These are phyloP conservation scores for Myxozyma mucilagina DNA, from an alignment of 805 yeast species.

Conservation along the genomic window DNA sequence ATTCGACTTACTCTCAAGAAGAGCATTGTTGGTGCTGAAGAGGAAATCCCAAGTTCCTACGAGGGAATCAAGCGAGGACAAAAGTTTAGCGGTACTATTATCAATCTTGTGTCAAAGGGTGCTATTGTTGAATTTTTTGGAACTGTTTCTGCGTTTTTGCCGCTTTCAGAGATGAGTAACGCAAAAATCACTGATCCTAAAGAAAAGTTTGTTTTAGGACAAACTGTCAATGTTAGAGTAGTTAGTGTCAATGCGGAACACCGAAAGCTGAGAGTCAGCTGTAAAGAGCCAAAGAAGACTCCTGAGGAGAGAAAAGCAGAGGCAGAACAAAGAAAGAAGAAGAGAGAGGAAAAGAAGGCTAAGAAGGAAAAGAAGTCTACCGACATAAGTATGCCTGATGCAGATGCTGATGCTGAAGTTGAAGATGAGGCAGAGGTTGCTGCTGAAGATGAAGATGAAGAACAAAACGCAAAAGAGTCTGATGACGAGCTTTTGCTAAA, in stretches of 20 bases:
- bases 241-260: constrained; percentile 55
- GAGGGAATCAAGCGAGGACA: constrained; percentile 57
- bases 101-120: constrained; percentile 70
- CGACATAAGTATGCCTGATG: constrained; percentile 60
- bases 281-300: constrained; percentile 54
- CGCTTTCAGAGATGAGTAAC: constrained; percentile 86
- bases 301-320: constrained; percentile 32
- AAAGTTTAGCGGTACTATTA: constrained; percentile 70
- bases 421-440: constrained; percentile 35
- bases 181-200: constrained; percentile 75
- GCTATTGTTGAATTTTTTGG: constrained; percentile 85
- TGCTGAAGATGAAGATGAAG: constrained; percentile 35
- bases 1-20: constrained; percentile 76
- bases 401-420: constrained; percentile 34
- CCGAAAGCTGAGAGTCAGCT: constrained; percentile 65
- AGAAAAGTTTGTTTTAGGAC: constrained; percentile 79
- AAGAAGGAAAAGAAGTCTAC: neutral
- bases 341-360: neutral
- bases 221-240: constrained; percentile 71
- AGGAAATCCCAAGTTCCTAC: constrained; percentile 42
- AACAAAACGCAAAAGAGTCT: constrained; percentile 15
- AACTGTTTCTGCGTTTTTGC: constrained; percentile 72
- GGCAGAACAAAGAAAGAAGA: constrained; percentile 16
- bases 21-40: constrained; percentile 61
- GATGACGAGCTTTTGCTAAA: constrained; percentile 32